A percentile compares a stretch with the other conserved stretches of the same genome.
Evolutionary conservation across 2,329 filamentous ascomycete genomes (phyloP).

Genomic region (Ceratocystis diversiconidia): DNA sequence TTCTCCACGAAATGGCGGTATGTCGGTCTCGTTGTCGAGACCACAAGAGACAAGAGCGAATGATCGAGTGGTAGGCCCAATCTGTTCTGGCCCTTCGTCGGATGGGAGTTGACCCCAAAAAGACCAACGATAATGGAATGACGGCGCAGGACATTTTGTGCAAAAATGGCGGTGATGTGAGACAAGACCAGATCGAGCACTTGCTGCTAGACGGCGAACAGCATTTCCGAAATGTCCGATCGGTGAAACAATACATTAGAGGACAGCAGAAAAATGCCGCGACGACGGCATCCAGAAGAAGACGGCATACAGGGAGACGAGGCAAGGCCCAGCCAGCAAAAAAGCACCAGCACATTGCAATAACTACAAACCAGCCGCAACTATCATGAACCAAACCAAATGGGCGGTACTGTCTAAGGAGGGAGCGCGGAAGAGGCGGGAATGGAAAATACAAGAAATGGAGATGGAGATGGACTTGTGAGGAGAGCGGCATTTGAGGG

Average conservation of each 20-base stretch:
- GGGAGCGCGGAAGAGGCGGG: not conserved
- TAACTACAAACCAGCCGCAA: too few species aligned
- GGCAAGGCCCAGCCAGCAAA: not conserved
- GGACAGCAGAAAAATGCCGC: not conserved
- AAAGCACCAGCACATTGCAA: not conserved
- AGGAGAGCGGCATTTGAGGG: not conserved
- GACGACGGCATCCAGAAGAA: not conserved
- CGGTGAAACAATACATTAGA: not conserved
- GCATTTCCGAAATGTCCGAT: not conserved
- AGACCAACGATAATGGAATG: not conserved
- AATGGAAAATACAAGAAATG: not conserved
- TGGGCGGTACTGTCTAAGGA: too few species aligned
- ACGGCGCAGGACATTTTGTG: conserved; percentile 14
- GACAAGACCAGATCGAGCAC: not conserved
- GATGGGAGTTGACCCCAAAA: conserved; percentile 10
- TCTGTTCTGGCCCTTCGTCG: conserved; percentile 4
- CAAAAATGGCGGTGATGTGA: not conserved
- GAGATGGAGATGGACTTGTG: not conserved
- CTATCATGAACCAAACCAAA: too few species aligned
- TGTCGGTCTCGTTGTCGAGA: conserved; percentile 1
- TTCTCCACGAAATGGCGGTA: conserved; percentile 14
- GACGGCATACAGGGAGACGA: not conserved
- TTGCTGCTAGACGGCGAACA: not conserved
- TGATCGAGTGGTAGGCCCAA: conserved; percentile 12
- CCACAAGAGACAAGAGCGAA: not conserved